Base-by-base conservation (phyloP, 805 yeast species). In the Dipodascus albidus region DNA sequence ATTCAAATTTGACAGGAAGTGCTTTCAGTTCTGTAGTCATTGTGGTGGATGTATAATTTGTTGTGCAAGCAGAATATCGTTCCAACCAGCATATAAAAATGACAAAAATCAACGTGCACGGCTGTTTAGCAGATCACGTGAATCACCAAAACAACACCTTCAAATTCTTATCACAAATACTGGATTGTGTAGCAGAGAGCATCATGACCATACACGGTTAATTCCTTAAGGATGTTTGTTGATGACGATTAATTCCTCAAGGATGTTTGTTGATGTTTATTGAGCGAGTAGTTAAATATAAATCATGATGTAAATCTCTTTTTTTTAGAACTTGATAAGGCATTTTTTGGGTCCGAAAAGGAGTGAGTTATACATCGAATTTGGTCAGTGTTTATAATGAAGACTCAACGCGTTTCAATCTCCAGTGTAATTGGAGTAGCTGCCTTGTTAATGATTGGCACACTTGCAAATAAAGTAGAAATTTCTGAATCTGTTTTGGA, bases 11-110 rank as follows among this genome's bases (percentile, higher is more conserved):
- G 14, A 22, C 31, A 4, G 24, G 31, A 20, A 47, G 27, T 4
- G 49, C 6, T n/a, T 21, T 47, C n/a, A 47, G n/a, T 47, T 47
- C 49, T 20, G 49, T 38, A 14, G 44, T 6, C 44, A 38, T 38
- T 38, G 44, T 14, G 33, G 33, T 27, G 33, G 33, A 27, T 27
- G 33, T 27, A 6, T n/a, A n/a, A n/a, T n/a, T n/a, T n/a, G n/a
- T n/a, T n/a, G n/a, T n/a, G n/a, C n/a, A n/a, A n/a, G n/a, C n/a
- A n/a, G n/a, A n/a, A n/a, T n/a, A n/a, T n/a, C n/a, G n/a, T n/a
- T n/a, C n/a, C n/a, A n/a, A n/a, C n/a, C n/a, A n/a, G n/a, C n/a
- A n/a, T n/a, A n/a, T n/a, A n/a, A n/a, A n/a, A n/a, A n/a, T n/a
- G n/a, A n/a, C n/a, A n/a, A n/a, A n/a, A n/a, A n/a, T n/a, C n/a